These are phyloP conservation scores for Hemerocallis citrina DNA, from an alignment of 106 monocot genomes.

Conservation along the genomic window DNA sequence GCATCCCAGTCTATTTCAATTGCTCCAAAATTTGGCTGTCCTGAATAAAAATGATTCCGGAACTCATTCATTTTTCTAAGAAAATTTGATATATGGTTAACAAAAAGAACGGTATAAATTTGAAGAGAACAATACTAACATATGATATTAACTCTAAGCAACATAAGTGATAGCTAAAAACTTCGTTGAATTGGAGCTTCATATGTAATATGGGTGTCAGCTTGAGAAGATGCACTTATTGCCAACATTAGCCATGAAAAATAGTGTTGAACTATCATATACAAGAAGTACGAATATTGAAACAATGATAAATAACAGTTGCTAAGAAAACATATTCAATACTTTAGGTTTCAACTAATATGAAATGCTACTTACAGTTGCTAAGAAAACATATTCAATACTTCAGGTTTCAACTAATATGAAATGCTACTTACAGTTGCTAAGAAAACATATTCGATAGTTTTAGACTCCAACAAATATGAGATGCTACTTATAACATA, in stretches of 20 bases:
- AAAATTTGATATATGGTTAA: neutral
- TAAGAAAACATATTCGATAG: neutral
- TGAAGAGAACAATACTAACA: no score
- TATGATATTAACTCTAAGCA: no score
- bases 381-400: no score
- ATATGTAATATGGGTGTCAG: no score
- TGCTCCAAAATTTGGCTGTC: constrained; percentile 80
- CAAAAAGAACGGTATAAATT: neutral
- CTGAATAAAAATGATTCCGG: constrained; percentile 26
- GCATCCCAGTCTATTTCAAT: constrained; percentile 74
- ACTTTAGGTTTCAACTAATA: no score
- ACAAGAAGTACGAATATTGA: no score
- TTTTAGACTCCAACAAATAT: neutral
- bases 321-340: no score
- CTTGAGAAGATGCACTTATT: neutral
- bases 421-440: neutral
- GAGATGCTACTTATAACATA: neutral
- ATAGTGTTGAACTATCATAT: no score
- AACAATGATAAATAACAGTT: no score
- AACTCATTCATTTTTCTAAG: neutral
- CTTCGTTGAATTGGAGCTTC: no score
- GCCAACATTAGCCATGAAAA: neutral
- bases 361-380: neutral
- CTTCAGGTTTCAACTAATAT: no score
- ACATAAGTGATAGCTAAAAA: no score